Percentiles rank a stretch among this genome's conserved stretches.
phyloP scores from a whole-genome alignment of 148 eudicot genomes.

The Chenopodium album region DNA sequence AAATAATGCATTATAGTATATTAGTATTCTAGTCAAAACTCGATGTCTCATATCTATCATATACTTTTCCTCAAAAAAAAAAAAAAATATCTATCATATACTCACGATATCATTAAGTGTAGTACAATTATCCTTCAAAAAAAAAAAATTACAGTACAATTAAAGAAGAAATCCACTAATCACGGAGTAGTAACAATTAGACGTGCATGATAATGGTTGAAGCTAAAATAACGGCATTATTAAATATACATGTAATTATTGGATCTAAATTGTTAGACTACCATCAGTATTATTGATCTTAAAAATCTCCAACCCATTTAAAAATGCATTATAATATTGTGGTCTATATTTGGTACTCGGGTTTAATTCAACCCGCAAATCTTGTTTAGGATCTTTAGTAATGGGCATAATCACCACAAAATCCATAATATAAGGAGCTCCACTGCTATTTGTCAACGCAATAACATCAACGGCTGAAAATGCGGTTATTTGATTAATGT shows the following conservation, averaged over 20 bases:
- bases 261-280: slow-evolving; percentile 15
- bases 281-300: slow-evolving; percentile 58
- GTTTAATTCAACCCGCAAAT: slow-evolving; percentile 77
- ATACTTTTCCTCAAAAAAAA: too few species aligned
- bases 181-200: not conserved
- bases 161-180: not conserved
- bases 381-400: slow-evolving; percentile 46
- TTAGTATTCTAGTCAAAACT: too few species aligned
- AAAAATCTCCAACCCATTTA: slow-evolving; percentile 87
- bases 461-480: slow-evolving; percentile 46
- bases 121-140: too few species aligned
- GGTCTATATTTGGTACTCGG: slow-evolving; percentile 39
- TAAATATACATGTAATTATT: too few species aligned
- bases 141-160: not conserved
- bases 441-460: slow-evolving; percentile 46
- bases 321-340: slow-evolving; percentile 54
- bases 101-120: not conserved
- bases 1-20: too few species aligned
- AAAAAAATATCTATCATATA: too few species aligned
- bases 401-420: slow-evolving; percentile 50
- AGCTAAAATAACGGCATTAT: not conserved
- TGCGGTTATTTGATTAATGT: slow-evolving; percentile 72
- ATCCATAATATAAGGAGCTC: slow-evolving; percentile 51
- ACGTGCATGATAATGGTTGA: not conserved
- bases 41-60: too few species aligned